Evolutionary conservation across 2,329 filamentous ascomycete species (phyloP), one percentile per base, ranked within the genome.

Genomic region (Fusarium sp.): DNA sequence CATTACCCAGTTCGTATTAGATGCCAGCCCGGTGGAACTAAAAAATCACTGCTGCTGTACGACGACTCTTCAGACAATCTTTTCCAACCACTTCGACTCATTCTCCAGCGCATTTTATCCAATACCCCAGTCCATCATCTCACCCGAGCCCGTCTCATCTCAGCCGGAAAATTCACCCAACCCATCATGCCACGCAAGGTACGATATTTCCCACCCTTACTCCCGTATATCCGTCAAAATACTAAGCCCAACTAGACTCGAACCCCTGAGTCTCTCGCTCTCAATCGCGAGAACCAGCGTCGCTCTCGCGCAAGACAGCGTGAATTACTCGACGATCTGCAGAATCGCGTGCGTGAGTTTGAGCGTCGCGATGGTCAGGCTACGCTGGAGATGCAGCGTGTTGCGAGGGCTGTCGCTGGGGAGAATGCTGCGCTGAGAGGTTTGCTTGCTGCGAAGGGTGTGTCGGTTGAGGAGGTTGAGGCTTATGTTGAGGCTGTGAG

Each of bases 311-410:
- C 82, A 18, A 83, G 86, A 25, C 83, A 82, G 16, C 82, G 82
- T 44, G 84, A 86, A 64, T 82, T 84, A 35, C 72, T 87, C n/a
- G 81, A 82, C 13, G 79, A 81, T 9, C 79, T 88, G 25, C 85
- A 86, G 71, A 75, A 67, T 15, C 80, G 81, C 10, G 64, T 88
- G 13, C 79, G 78, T n/a, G 82, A 83, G 33, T 84, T 83, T 70
- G 84, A 87, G 76, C 75, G 75, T 12, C 80, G 77, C 5, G 86
- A 83, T 32, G 81, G 83, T 2, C 80, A 83, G 65, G 86, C 86
- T 9, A 84, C 84, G 8, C 73, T 83, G 4, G 85, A 85, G 67
- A 85, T 88, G 82, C 86, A 88, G 76, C 80, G 77, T 6, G 84
- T 84, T 1, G 86, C 86, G 8, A 82, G 84, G 19, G 76, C 75